Percentiles rank a stretch among this genome's conserved stretches.
Evolutionary conservation across 2,329 filamentous ascomycete genomes (phyloP).

Genomic region (Fusarium sp.): DNA sequence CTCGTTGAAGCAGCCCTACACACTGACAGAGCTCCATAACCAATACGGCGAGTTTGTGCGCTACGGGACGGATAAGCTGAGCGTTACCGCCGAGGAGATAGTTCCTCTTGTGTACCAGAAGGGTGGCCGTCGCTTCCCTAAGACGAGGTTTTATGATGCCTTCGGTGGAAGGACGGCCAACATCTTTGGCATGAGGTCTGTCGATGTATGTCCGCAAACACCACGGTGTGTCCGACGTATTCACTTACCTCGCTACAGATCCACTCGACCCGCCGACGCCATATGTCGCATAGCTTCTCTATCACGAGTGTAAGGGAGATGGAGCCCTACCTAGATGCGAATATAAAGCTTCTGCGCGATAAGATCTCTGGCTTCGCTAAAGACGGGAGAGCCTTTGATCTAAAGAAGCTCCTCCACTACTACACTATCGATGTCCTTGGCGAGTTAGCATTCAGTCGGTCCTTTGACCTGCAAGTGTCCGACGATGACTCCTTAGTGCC

Average conservation of each 20-base stretch:
- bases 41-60: constrained; percentile 24
- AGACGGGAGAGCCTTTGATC: constrained; percentile 5
- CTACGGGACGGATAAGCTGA: constrained; percentile 26
- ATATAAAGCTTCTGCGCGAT: not conserved
- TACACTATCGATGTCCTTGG: constrained; percentile 23
- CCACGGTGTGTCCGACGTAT: not conserved
- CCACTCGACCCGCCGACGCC: constrained; percentile 22
- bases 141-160: constrained; percentile 27
- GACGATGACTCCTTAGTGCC: constrained; percentile 20
- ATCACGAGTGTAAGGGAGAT: constrained; percentile 18
- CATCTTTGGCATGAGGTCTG: constrained; percentile 15
- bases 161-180: constrained; percentile 23
- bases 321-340: constrained; percentile 14
- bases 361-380: not conserved
- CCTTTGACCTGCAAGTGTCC: constrained; percentile 12
- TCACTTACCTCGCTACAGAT: constrained; percentile 1
- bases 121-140: constrained; percentile 17
- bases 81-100: constrained; percentile 19
- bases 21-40: constrained; percentile 17
- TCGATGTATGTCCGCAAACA: not conserved
- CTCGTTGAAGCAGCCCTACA: constrained; percentile 19
- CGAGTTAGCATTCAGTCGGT: constrained; percentile 22
- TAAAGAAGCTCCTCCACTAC: constrained; percentile 25
- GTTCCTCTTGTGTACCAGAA: constrained; percentile 18
- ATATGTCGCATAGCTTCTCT: constrained; percentile 31